Base-by-base conservation (phyloP, 108 stramenopile genomes). In the Seminavis robusta region DNA sequence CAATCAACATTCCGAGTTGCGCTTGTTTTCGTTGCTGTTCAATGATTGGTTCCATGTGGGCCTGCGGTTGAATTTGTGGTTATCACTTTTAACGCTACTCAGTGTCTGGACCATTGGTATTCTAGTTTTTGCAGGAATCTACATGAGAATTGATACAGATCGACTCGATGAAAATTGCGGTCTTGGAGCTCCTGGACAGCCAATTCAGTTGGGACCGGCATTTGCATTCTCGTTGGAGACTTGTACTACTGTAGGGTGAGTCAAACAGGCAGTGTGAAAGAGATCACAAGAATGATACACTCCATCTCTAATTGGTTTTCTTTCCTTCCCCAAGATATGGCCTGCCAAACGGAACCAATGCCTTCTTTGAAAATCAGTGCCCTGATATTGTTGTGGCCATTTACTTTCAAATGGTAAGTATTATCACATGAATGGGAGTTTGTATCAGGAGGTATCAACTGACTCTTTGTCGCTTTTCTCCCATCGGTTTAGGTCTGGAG, bases 201-300 rank as follows among this genome's bases (percentile, higher is more conserved):
- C 72, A 6, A 76, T 76, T 28, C 31, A 25, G 2, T 82, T 71
- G 59, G 26, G 34, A 24, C 68, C 59, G 19, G 78, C 80, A 11
- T 89, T 90, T 79, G 88, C 87, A 8, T 94, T 94, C 54, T 73
- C 70, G 8, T 61, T 94, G 9, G 83, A 89, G 56, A 90, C 88
- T 5, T 73, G 80, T 10, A 85, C 92, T 8, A 94, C 92, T 17
- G 86, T 94, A n/a, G 92, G 92, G 5, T 67, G n/a, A n/a, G n/a
- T n/a, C n/a, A n/a, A n/a, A n/a, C n/a, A n/a, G n/a, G n/a, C n/a
- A n/a, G n/a, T n/a, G n/a, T n/a, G 15, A 26, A 3, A 26, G 15
- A 40, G 44, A 44, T 58, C 44, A 47, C 15, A 3, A 13, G 28
- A 53, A 29, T 23, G 33, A 10, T 10, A 29, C 21, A 15, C 10